These are phyloP conservation scores for Harrya chromipes DNA, from an alignment of 768 basidiomycete species.

Conservation along the genomic window DNA sequence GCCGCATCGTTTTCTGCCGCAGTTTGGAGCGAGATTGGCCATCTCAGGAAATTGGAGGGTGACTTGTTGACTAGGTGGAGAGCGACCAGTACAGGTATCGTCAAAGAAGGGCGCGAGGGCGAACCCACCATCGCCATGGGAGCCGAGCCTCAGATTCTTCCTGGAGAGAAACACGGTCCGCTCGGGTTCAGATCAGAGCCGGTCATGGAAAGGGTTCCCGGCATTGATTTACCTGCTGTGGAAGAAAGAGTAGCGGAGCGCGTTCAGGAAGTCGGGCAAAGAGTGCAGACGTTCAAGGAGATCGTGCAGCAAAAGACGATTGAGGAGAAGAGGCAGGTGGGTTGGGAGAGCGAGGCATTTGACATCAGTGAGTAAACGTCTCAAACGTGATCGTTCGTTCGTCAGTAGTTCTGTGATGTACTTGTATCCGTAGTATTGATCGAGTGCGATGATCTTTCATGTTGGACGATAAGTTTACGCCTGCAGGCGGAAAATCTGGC, in stretches of 20 bases:
- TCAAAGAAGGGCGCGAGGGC: slow-evolving; percentile 45
- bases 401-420: too few species aligned
- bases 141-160: slow-evolving; percentile 69
- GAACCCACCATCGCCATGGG: slow-evolving; percentile 57
- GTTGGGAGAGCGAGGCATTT: slow-evolving; percentile 53
- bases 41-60: slow-evolving; percentile 39
- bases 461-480: too few species aligned
- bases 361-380: slow-evolving; percentile 28
- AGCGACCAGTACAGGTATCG: slow-evolving; percentile 62
- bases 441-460: too few species aligned
- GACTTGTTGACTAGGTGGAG: slow-evolving; percentile 42
- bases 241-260: slow-evolving; percentile 31
- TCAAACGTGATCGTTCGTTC: too few species aligned
- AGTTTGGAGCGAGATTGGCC: slow-evolving; percentile 67
- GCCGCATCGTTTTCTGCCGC: slow-evolving; percentile 54
- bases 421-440: too few species aligned
- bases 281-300: slow-evolving; percentile 43
- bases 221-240: slow-evolving; percentile 1
- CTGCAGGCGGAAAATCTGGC: too few species aligned
- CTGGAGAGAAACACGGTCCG: slow-evolving; percentile 66
- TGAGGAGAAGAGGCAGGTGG: slow-evolving; percentile 35
- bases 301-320: slow-evolving; percentile 41
- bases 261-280: slow-evolving; percentile 28
- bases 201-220: slow-evolving; percentile 1
- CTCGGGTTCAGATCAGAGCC: slow-evolving; percentile 50